Base-by-base conservation (phyloP, 2,329 filamentous ascomycete species). In the Trichoderma sp. region DNA sequence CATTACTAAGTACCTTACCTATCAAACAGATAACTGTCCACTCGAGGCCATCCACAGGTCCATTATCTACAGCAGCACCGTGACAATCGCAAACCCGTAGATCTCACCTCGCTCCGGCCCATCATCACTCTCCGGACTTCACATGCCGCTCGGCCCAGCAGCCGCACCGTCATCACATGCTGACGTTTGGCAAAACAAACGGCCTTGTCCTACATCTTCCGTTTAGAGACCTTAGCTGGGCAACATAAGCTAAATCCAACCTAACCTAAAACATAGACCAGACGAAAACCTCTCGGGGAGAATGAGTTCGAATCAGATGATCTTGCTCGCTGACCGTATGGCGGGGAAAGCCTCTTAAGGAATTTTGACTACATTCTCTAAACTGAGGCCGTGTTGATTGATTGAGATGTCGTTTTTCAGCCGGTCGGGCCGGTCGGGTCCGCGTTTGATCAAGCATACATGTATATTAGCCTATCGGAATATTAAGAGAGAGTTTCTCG, bases 131-230 rank as follows among this genome's bases (percentile, higher is more conserved):
- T 50, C 48, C 48, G 48, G 25, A 34, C 61, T 22, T 52, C 56
- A 59, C 56, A 60, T 67, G 56, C 61, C 52, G 22, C 37, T 56
- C 61, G 52, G 61, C 15, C 29, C 34, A 45, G 27, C 37, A 22
- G 15, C 65, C 57, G 57, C 48, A 56, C 29, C 13, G 48, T 37
- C 65, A 53, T 68, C 66, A 68, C 66, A 68, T 68, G 66, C 59
- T 68, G 59, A 50, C 37, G n/a, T 53, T 53, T 42, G 5, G 10
- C 32, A 66, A 50, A 5, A 37, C 64, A 34, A 39, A 45, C 29
- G 39, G 19, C 53, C 22, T 29, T 52, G 64, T 52, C 63, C 63
- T 64, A 48, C 60, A 64, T 64, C 60, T 39, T 53, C 48, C 60
- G 60, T 35, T 13, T 19, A 48, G 19, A 48, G 10, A 22, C 42